A percentile compares a stretch with the other conserved stretches of the same genome.
These are phyloP conservation scores for Aurantiochytrium sp. DNA, from an alignment of 108 stramenopile species.

Conservation along the genomic window DNA sequence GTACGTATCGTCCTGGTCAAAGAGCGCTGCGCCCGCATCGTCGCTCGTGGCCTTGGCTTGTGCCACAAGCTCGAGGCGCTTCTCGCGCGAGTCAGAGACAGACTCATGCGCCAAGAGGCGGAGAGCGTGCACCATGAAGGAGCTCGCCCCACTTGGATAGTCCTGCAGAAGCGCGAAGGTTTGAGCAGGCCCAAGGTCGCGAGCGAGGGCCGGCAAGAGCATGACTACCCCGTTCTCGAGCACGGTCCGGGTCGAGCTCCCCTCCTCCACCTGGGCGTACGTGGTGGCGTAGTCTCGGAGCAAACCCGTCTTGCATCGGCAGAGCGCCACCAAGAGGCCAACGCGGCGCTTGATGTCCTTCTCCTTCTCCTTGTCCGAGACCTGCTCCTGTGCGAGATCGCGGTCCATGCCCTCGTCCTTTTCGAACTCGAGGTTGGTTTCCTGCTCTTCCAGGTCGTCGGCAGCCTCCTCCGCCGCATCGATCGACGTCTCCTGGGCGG, in stretches of 20 bases:
- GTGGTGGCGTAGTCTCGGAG: background rate
- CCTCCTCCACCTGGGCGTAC: background rate
- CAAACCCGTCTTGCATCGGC: background rate
- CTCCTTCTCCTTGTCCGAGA: background rate
- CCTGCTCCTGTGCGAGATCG: background rate
- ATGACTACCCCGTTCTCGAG: background rate
- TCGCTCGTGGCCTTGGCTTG: background rate
- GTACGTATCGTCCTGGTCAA: conserved; percentile 3
- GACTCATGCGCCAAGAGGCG: background rate
- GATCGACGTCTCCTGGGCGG: background rate
- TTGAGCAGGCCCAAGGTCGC: background rate
- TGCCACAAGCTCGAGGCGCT: background rate
- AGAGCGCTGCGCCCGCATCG: background rate
- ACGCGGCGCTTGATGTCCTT: background rate
- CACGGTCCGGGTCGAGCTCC: background rate
- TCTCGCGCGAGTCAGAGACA: conserved; percentile 5
- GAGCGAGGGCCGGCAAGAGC: background rate
- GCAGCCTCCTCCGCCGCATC: background rate
- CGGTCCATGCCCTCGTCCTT: background rate
- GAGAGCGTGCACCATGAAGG: background rate
- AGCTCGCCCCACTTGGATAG: background rate
- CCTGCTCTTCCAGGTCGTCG: background rate
- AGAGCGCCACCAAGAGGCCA: background rate
- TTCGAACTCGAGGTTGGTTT: background rate
- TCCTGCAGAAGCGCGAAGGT: background rate